phyloP scores from a whole-genome alignment of 768 basidiomycete genomes.

The Piloderma croceum region DNA sequence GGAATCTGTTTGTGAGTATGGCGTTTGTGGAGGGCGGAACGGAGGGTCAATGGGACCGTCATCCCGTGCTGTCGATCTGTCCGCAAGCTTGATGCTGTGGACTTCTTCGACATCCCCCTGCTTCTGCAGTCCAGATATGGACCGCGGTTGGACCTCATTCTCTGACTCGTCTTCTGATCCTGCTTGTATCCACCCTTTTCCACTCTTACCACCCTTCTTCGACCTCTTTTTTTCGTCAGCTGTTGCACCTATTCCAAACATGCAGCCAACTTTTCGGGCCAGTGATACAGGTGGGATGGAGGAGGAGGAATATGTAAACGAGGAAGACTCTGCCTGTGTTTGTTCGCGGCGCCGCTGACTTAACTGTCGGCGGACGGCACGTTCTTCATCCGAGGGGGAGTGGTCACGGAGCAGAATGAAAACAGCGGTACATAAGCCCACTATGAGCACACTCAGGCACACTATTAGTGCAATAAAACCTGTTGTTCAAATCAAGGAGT shows the following conservation, averaged over 20 bases:
- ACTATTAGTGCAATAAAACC: conserved; percentile 63
- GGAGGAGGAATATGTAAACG: conserved; percentile 3
- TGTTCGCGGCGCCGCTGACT: conserved; percentile 24
- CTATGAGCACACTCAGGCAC: conserved; percentile 46
- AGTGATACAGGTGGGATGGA: neutral
- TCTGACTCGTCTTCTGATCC: conserved; percentile 47
- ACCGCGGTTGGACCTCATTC: conserved; percentile 10
- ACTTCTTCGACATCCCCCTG: conserved; percentile 15
- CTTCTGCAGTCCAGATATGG: neutral
- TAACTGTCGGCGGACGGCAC: conserved; percentile 27
- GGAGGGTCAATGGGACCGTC: conserved; percentile 8
- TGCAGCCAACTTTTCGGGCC: neutral
- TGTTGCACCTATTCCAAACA: conserved; percentile 21
- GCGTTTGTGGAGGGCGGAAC: conserved; percentile 16
- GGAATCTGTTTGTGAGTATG: conserved; percentile 22
- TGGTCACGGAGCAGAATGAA: conserved; percentile 52
- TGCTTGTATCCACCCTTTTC: conserved; percentile 48
- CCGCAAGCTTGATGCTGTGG: neutral
- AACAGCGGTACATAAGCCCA: conserved; percentile 47
- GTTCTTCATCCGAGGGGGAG: conserved; percentile 37
- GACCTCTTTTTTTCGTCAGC: conserved; percentile 9
- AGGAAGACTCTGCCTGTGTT: conserved; percentile 12
- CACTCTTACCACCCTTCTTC: conserved; percentile 19
- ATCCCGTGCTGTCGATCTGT: neutral
- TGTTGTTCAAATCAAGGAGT: too few relatives aligned